Evolutionary conservation across 1,284 basidiomycete species (phyloP).

Genomic region (Apiotrichum brassicae): DNA sequence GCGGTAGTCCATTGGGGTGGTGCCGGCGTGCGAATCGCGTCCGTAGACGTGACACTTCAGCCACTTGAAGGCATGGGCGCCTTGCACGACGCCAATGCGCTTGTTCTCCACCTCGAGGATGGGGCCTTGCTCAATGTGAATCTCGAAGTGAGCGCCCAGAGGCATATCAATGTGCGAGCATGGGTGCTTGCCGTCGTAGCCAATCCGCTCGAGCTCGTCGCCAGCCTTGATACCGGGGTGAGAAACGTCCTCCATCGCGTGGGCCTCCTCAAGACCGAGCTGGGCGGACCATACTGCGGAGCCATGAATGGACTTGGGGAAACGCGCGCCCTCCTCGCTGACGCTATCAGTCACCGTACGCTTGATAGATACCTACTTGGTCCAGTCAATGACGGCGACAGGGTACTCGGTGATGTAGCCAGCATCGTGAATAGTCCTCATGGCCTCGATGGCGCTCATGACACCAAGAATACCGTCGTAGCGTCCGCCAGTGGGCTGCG

Average conservation of each 20-base stretch:
- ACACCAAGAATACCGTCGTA: constrained; percentile 37
- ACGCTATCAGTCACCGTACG: neutral
- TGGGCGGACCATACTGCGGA: constrained; percentile 31
- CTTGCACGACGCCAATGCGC: constrained; percentile 22
- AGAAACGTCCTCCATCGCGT: constrained; percentile 10
- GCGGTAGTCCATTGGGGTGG: constrained; percentile 24
- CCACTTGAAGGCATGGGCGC: constrained; percentile 29
- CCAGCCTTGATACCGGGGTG: constrained; percentile 8
- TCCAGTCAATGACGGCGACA: constrained; percentile 22
- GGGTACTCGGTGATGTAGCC: constrained; percentile 18
- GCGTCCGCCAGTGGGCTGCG: constrained; percentile 31
- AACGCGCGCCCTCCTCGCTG: constrained; percentile 30
- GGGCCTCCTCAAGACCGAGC: constrained; percentile 12
- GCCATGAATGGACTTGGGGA: constrained; percentile 28
- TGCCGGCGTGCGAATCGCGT: constrained; percentile 26
- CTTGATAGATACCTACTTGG: constrained; percentile 10
- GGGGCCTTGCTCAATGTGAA: constrained; percentile 37
- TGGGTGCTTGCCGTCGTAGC: constrained; percentile 18
- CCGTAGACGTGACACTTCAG: constrained; percentile 22
- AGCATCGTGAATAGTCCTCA: constrained; percentile 14
- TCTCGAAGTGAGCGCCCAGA: constrained; percentile 32
- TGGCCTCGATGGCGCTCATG: constrained; percentile 23
- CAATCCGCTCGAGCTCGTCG: constrained; percentile 22
- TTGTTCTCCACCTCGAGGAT: constrained; percentile 19
- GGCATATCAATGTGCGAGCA: constrained; percentile 15